Evolutionary conservation across 73 alveolate genomes (phyloP), one percentile per base, ranked within the genome.

Genomic region (Blepharisma japonicum): DNA sequence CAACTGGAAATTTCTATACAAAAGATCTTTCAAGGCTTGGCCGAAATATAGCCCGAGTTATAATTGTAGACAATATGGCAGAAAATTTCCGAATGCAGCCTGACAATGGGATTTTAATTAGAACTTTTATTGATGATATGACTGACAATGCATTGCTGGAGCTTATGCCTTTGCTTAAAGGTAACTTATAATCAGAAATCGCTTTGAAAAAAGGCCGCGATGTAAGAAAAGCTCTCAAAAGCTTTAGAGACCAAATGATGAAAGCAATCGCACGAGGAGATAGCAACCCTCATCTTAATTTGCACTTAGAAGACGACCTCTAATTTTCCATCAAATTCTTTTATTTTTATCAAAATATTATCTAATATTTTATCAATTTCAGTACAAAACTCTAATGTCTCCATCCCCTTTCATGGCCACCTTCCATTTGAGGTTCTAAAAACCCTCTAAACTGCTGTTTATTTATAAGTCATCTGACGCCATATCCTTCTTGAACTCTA

Each of bases 331-430:
- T 32, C n/a, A n/a, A n/a, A n/a, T n/a, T n/a, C n/a, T n/a, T n/a
- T n/a, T 32, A 32, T 32, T 32, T 32, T 32, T 1, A 1, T 3
- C 3, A 32, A 32, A 32, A 32, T 32, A 32, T 32, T 32, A 32
- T 32, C 42, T 32, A 32, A 32, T 32, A 32, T 32, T 32, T 32
- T 32, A 32, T 32, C 42, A 32, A 1, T 32, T 32, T 32, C 42
- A 32, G 3, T 32, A 70, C 8, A 71, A 55, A 56, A 50, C 45
- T 48, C 91, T 92, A 94, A 85, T 94, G 98, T 50, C 90, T 90
- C 98, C 98, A 94, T 66, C 91, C 89, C 71, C 87, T 92, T 49
- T 94, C 98, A 89, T 94, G 98, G 14, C 98, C 98, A 54, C 92
- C 97, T 88, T 94, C 98, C 97, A 94, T 94, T 86, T 80, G 83